Conservation (phyloP, 1,284 basidiomycete species). For the Ganoderma sinense region DNA sequence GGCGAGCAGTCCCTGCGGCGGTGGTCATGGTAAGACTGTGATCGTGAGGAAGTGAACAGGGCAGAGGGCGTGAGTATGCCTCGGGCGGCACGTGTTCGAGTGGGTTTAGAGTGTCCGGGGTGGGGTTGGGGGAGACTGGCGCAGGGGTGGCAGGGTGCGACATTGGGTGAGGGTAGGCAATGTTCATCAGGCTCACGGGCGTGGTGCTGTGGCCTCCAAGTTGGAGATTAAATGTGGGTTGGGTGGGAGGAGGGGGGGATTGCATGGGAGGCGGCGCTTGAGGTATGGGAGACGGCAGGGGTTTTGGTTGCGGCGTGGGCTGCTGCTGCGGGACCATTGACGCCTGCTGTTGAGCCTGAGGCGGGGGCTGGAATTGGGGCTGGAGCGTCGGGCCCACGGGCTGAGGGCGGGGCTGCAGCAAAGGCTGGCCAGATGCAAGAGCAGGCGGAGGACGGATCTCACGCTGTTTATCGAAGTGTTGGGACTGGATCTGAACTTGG, state of each 20-base stretch:
- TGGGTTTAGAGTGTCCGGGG: constrained; percentile 30
- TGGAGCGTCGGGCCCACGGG: constrained; percentile 2
- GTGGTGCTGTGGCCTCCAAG: constrained; percentile 31
- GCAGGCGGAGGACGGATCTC: constrained; percentile 24
- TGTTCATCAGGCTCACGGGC: constrained; percentile 37
- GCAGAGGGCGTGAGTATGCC: constrained; percentile 15
- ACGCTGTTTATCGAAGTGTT: constrained; percentile 28
- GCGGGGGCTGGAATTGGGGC: constrained; percentile 21
- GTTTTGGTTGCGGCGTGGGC: constrained; percentile 29
- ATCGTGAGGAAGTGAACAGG: constrained; percentile 15
- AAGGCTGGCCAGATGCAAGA: constrained; percentile 23
- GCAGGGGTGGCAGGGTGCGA: constrained; percentile 38
- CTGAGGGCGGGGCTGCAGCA: constrained; percentile 31
- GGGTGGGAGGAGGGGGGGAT: constrained; percentile 25
- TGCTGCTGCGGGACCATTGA: constrained; percentile 22
- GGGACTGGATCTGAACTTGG: constrained; percentile 14
- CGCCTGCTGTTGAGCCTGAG: constrained; percentile 25
- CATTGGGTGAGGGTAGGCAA: constrained; percentile 39
- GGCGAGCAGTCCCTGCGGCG: constrained; percentile 1
- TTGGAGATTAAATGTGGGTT: constrained; percentile 23
- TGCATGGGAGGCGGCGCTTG: constrained; percentile 30
- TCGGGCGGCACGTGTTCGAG: constrained; percentile 32
- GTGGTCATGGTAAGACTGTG: constrained; percentile 17
- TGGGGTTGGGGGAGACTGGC: constrained; percentile 34
- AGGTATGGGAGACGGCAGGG: constrained; percentile 27